Evolutionary conservation across 1,139 yeast genomes (phyloP).

Genomic region (Meyerozyma carpophila): DNA sequence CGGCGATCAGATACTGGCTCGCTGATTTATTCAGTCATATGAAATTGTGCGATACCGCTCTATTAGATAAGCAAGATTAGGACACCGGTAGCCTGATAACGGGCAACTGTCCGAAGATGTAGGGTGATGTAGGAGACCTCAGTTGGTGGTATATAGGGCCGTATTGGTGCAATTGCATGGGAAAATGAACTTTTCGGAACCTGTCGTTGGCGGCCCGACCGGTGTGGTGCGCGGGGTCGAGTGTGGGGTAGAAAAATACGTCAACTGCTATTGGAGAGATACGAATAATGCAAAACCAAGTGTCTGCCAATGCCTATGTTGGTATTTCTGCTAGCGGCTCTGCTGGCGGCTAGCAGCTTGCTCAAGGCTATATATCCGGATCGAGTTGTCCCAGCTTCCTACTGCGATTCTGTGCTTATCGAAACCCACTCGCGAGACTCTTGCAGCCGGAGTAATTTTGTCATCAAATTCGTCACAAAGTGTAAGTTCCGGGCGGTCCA

Average conservation of each 20-base stretch:
- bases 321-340: too few relatives aligned
- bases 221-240: not conserved
- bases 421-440: slow-evolving; percentile 48
- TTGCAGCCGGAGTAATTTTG: slow-evolving; percentile 51
- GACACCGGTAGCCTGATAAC: not conserved
- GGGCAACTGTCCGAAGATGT: not conserved
- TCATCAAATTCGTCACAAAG: slow-evolving; percentile 26
- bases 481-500: slow-evolving; percentile 23
- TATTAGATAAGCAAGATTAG: not conserved
- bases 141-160: too few relatives aligned
- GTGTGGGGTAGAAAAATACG: not conserved
- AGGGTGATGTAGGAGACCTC: too few relatives aligned
- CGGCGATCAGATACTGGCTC: not conserved
- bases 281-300: too few relatives aligned
- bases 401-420: slow-evolving; percentile 44
- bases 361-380: slow-evolving; percentile 41
- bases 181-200: too few relatives aligned
- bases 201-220: too few relatives aligned
- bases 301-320: too few relatives aligned
- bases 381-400: slow-evolving; percentile 67
- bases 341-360: not conserved
- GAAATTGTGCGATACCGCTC: slow-evolving; percentile 1
- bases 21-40: not conserved
- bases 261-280: not conserved
- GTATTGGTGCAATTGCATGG: too few relatives aligned